Evolutionary conservation across 2,329 filamentous ascomycete species (phyloP).

Genomic region (Plectosphaerella sp.): DNA sequence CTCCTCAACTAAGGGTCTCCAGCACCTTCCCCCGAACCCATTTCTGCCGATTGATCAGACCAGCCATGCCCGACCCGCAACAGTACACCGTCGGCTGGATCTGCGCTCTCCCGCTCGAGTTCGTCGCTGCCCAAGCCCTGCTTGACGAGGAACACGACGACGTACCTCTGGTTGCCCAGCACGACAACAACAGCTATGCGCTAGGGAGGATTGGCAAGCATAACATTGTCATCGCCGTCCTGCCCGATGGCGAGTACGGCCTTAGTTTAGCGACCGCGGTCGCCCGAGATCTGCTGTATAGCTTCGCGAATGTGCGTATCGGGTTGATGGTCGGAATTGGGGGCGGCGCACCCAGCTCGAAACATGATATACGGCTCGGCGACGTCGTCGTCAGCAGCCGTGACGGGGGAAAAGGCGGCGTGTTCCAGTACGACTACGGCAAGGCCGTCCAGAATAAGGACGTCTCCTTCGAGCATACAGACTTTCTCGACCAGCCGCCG

Average conservation of each 20-base stretch:
- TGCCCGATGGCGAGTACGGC: conserved; percentile 14
- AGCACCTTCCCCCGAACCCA: not conserved
- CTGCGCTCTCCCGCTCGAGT: conserved; percentile 5
- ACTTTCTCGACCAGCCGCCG: conserved; percentile 13
- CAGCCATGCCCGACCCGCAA: not conserved
- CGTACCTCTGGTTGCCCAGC: not conserved
- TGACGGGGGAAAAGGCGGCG: conserved; percentile 6
- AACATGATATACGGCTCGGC: conserved; percentile 25
- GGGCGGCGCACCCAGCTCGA: conserved; percentile 26
- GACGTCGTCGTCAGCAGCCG: conserved; percentile 10
- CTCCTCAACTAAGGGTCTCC: not conserved
- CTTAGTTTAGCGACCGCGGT: conserved; percentile 9
- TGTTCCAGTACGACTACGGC: conserved; percentile 21
- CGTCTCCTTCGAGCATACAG: conserved; percentile 11
- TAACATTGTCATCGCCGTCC: conserved; percentile 14
- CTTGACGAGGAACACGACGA: conserved; percentile 1
- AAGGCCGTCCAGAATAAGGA: conserved; percentile 13
- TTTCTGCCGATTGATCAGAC: not conserved
- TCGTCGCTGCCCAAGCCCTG: not conserved
- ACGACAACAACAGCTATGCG: conserved; percentile 12
- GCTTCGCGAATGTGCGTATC: conserved; percentile 22
- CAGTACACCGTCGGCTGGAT: conserved; percentile 10
- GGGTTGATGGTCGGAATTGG: conserved; percentile 28
- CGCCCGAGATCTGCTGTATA: conserved; percentile 20
- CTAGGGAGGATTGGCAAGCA: conserved; percentile 13